Evolutionary conservation across 345 rosid species (phyloP), one percentile per base, ranked within the genome.

Genomic region (Sonneratia caseolaris): DNA sequence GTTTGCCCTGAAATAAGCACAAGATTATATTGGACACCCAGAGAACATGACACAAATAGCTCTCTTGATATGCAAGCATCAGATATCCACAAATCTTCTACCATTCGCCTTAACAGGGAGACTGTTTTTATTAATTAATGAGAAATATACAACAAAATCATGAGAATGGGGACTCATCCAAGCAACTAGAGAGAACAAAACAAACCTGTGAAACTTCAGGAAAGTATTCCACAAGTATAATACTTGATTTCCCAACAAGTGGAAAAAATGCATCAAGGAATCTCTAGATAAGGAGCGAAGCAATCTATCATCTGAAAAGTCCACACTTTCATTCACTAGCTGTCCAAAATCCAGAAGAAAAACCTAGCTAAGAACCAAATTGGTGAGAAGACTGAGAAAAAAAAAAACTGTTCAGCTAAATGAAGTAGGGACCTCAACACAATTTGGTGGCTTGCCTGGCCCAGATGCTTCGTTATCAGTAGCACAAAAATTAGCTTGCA

Each of bases 151-250:
- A n/a, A 49, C 47, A 40, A 11, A 27, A 65, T 47, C 38, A 65
- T 37, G 64, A 24, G 65, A 73, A 59, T 57, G 68, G 32, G 32
- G 24, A 40, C 43, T 66, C 48, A 66, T 36, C 42, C 38, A 12
- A n/a, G 32, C 13, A 74, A 37, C 10, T 36, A 13, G n/a, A 74
- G 40, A 71, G 43, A 78, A 74, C 24, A 70, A 61, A 69, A 62
- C 36, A 37, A 85, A 95, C 99, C 99, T 84, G 90, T 95, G 99
- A 78, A 92, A 89, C 80, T 76, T 85, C 51, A 95, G 85, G 82
- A 95, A 90, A 57, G 76, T 77, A 80, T 75, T 86, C 98, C 98
- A 95, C 67, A 95, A 84, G 81, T 80, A 82, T 62, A 82, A 84
- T 21, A 86, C 71, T 74, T 95, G 99, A 72, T 81, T 76, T 35